phyloP scores from a whole-genome alignment of 768 basidiomycete genomes.

The Tylopilus rubrobrunneus region DNA sequence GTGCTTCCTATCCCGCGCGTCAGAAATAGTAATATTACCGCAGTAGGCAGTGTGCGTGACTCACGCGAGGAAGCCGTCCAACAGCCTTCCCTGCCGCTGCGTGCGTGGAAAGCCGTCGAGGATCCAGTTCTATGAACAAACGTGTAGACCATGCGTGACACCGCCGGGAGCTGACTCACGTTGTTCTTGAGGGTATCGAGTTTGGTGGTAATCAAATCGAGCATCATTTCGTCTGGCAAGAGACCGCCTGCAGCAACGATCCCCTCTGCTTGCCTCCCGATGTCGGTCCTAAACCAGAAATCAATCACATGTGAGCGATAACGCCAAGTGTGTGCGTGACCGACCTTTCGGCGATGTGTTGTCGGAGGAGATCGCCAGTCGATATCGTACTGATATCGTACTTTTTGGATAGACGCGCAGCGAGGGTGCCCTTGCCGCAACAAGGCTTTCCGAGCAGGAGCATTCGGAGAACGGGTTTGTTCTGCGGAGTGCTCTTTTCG shows the following conservation, averaged over 20 bases:
- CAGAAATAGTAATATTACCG: not conserved
- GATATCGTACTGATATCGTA: constrained; percentile 74
- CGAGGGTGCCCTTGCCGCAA: constrained; percentile 80
- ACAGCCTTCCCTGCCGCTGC: constrained; percentile 68
- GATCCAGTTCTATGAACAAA: constrained; percentile 68
- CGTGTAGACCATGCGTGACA: constrained; percentile 5
- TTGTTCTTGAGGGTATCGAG: constrained; percentile 61
- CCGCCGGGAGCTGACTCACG: constrained; percentile 32
- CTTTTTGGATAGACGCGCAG: constrained; percentile 64
- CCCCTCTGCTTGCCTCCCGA: constrained; percentile 71
- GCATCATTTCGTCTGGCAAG: constrained; percentile 73
- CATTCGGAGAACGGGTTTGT: constrained; percentile 37
- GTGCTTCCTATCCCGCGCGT: constrained; percentile 43
- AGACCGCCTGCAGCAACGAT: constrained; percentile 76
- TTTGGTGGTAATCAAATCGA: constrained; percentile 68
- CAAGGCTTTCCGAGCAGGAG: constrained; percentile 58
- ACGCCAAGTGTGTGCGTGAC: constrained; percentile 8
- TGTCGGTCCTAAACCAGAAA: constrained; percentile 47
- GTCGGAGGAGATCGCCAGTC: constrained; percentile 80
- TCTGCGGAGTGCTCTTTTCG: constrained; percentile 24
- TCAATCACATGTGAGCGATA: no score
- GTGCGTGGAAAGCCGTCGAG: constrained; percentile 91
- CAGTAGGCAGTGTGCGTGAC: constrained; percentile 14
- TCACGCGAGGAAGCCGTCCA: constrained; percentile 70
- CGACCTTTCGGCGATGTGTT: constrained; percentile 68